Evolutionary conservation across 495 filamentous ascomycete species (phyloP).

Genomic region (Podospora anserina): DNA sequence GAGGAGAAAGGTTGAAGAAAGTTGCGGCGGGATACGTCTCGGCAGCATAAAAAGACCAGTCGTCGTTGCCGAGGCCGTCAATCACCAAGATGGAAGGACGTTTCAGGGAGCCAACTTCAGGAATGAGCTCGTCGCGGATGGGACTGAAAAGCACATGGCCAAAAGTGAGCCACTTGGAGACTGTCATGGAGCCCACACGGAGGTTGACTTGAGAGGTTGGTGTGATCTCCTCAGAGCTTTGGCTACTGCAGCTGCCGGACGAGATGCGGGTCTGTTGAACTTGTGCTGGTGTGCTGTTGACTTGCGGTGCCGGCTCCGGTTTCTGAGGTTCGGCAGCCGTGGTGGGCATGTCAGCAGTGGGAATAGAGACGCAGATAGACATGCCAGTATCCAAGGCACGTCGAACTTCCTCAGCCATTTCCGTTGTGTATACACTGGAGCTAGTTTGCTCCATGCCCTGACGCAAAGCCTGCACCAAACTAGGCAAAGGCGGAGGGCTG

Average conservation of each 20-base stretch:
- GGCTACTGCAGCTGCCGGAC: slow-evolving; percentile 43
- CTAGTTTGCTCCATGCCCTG: slow-evolving; percentile 29
- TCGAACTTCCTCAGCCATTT: slow-evolving; percentile 47
- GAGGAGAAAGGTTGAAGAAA: slow-evolving; percentile 77
- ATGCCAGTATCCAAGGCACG: slow-evolving; percentile 35
- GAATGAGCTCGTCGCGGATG: slow-evolving; percentile 70
- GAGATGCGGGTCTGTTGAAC: slow-evolving; percentile 41
- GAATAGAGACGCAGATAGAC: slow-evolving; percentile 18
- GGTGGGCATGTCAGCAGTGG: slow-evolving; percentile 43
- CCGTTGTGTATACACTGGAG: slow-evolving; percentile 44
- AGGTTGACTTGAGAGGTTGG: slow-evolving; percentile 75
- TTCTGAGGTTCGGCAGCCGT: slow-evolving; percentile 46
- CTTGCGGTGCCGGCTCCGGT: slow-evolving; percentile 1
- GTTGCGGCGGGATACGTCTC: slow-evolving; percentile 82
- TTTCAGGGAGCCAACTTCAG: slow-evolving; percentile 44
- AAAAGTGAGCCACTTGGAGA: slow-evolving; percentile 83
- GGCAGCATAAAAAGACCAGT: slow-evolving; percentile 98
- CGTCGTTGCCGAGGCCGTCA: slow-evolving; percentile 79
- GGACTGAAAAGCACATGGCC: slow-evolving; percentile 93
- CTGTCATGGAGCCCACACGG: slow-evolving; percentile 67
- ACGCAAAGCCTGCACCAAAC: slow-evolving; percentile 33
- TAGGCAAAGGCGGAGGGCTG: slow-evolving; percentile 28
- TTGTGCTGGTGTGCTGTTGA: slow-evolving; percentile 35
- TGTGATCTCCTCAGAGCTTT: slow-evolving; percentile 53
- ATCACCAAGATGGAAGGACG: slow-evolving; percentile 75